Conservation (phyloP, 345 rosid species). For the Excoecaria cochinchinensis region DNA sequence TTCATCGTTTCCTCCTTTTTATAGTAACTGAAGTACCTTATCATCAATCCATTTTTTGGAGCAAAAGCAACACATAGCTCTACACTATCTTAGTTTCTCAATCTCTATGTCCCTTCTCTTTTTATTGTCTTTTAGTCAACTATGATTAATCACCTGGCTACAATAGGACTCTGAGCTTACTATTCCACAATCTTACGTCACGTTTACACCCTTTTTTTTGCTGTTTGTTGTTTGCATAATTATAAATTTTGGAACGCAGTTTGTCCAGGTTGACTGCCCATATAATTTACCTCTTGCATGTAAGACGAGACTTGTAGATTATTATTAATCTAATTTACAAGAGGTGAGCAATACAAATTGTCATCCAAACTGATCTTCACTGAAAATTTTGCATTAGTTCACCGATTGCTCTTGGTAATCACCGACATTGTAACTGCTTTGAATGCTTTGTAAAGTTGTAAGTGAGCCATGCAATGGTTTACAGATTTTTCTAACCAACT, state of each 20-base stretch:
- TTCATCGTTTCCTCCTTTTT: not conserved
- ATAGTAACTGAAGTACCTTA: not conserved
- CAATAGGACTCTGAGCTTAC: not conserved
- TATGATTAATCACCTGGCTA: not conserved
- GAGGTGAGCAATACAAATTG: not conserved
- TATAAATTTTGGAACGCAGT: not conserved
- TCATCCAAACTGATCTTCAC: conserved; percentile 4
- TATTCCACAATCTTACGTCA: not conserved
- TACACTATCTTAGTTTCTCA: not conserved
- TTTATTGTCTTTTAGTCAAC: not conserved
- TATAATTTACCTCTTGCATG: not conserved
- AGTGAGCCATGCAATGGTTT: conserved; percentile 16
- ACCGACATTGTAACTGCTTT: not conserved
- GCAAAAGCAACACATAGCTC: not conserved
- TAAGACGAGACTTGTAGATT: not conserved
- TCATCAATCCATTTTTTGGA: not conserved
- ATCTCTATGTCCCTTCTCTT: not conserved
- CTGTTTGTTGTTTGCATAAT: not conserved
- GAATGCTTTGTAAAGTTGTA: not conserved
- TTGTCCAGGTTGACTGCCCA: not conserved
- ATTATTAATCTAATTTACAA: not conserved
- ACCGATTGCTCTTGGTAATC: not conserved
- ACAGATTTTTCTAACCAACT: conserved; percentile 16
- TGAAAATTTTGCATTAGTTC: not conserved
- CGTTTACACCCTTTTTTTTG: not conserved